These are phyloP conservation scores for Chlorella sp. DNA, from an alignment of 139 green algal genomes.

Conservation along the genomic window DNA sequence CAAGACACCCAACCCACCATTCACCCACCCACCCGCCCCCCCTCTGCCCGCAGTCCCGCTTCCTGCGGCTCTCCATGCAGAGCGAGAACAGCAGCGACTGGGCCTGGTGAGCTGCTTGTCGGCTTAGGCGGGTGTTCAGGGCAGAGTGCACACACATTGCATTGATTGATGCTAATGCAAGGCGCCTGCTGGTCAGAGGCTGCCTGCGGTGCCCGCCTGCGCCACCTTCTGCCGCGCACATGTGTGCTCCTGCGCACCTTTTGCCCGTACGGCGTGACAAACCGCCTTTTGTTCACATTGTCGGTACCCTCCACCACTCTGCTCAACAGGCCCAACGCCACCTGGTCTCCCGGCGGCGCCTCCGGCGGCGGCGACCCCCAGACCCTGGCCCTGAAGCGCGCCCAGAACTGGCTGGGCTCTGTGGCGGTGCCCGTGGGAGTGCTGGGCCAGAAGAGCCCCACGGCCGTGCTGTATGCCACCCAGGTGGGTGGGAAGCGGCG, in stretches of 20 bases:
- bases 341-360: background rate
- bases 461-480: background rate
- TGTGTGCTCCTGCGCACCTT: too few relatives aligned
- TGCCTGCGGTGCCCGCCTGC: too few relatives aligned
- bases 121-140: background rate
- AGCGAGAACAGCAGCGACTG: background rate
- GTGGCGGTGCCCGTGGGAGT: background rate
- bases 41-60: background rate
- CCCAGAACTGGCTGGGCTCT: background rate
- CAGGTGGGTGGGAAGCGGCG: too few relatives aligned
- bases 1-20: too few relatives aligned
- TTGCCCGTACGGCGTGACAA: background rate
- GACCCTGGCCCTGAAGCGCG: slow-evolving; percentile 4
- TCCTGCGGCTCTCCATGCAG: slow-evolving; percentile 3
- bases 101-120: background rate
- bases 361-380: background rate
- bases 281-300: background rate
- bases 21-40: too few relatives aligned
- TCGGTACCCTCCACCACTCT: background rate
- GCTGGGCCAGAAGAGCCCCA: background rate
- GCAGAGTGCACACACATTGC: too few relatives aligned
- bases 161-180: too few relatives aligned
- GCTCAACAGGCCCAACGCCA: background rate
- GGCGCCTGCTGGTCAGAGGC: too few relatives aligned
- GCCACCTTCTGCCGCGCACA: too few relatives aligned